Evolutionary conservation across 1,139 yeast genomes (phyloP).

Genomic region (Protomyces inouyei): DNA sequence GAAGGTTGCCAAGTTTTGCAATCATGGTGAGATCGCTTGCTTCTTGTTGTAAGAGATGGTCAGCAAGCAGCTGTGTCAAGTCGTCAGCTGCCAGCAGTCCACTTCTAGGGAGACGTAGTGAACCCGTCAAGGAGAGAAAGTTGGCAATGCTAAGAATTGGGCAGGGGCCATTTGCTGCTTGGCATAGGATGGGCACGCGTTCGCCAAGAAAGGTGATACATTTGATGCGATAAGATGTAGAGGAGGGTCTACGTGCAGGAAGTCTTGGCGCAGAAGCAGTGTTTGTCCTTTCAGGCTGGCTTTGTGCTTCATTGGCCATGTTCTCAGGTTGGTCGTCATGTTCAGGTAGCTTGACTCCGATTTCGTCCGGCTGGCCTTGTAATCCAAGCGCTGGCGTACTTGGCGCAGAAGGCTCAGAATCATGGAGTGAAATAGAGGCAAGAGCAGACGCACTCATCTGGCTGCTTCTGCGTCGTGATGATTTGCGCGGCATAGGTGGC

Average conservation of each 20-base stretch:
- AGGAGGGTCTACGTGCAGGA: background rate
- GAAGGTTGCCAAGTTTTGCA: slow-evolving; percentile 50
- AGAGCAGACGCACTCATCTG: background rate
- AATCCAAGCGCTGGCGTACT: too few species aligned
- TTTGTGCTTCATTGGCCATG: too few species aligned
- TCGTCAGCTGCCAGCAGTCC: slow-evolving; percentile 1
- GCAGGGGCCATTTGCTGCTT: slow-evolving; percentile 12
- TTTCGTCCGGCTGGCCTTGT: too few species aligned
- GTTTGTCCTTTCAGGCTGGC: too few species aligned
- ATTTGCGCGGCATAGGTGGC: background rate
- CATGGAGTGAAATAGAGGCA: background rate
- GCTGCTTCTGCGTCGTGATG: background rate
- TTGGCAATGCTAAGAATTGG: slow-evolving; percentile 23
- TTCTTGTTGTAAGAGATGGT: slow-evolving; percentile 5
- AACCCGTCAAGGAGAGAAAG: slow-evolving; percentile 10
- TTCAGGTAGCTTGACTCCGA: too few species aligned
- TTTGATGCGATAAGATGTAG: slow-evolving; percentile 1
- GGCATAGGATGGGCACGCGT: slow-evolving; percentile 4
- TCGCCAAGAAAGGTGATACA: background rate
- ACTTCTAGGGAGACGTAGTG: background rate
- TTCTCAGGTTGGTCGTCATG: too few species aligned
- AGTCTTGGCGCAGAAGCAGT: background rate
- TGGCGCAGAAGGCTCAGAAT: background rate
- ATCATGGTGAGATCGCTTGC: slow-evolving; percentile 38
- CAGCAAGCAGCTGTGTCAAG: slow-evolving; percentile 14